Base-by-base conservation (phyloP, 108 stramenopile genomes). In the Skeletonema marinoi region DNA sequence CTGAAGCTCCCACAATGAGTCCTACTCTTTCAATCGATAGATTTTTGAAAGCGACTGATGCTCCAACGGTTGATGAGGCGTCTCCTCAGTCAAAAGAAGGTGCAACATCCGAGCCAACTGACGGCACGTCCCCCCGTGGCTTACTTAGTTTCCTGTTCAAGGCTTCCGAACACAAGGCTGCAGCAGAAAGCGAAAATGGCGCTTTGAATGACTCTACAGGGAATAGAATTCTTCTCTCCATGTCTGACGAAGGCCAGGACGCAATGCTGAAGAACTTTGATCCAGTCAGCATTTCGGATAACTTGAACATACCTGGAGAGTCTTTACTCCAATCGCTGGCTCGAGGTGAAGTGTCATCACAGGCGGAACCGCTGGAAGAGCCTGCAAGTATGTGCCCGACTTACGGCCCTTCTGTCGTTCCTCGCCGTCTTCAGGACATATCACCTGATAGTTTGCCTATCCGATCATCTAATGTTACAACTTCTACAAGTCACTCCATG, bases 1-100 rank as follows among this genome's bases (percentile, higher is more conserved):
- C 86, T 9, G 70, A 82, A 30, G 84, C 80, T 3, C 86, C 88
- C 12, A 87, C 86, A 0, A 84, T 85, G 74, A 41, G 84, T 3
- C 86, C 88, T 11, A 82, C 88, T 14, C 66, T 81, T 5, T 75
- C 66, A 17, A 31, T 81, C 25, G 68, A 73, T 29, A 78, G 56
- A 33, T n/a, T 35, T n/a, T 70, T 82, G 39, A 81, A 76, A 46
- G 73, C 46, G 7, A 84, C 88, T 2, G 73, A 85, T 39, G 60
- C 50, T 39, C 89, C 89, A n/a, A 86, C 81, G 21, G 4, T 41
- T 41, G 39, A 41, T 41, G 39, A 11, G 39, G 39, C 39, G 0
- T 11, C 39, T 12, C 65, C 8, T 32, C 41, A 4, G 17, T 60
- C 21, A 50, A 29, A 30, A 59, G 69, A 35, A 2, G 56, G 42